Percentiles rank a stretch among this genome's conserved stretches.
Evolutionary conservation across 2,329 filamentous ascomycete genomes (phyloP).

Genomic region (Colletotrichum shisoi): DNA sequence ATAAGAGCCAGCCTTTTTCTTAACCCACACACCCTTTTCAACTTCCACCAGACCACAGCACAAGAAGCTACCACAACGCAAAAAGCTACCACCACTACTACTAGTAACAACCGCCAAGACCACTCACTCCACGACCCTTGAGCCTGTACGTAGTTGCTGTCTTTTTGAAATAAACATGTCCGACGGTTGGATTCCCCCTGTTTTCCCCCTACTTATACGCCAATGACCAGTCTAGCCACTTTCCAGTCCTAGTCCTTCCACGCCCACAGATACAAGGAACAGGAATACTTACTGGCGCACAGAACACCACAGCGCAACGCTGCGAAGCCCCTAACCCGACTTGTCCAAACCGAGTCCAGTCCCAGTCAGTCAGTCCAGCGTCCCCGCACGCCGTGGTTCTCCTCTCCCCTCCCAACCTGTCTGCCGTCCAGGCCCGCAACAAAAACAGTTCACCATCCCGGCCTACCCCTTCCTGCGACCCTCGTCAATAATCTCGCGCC

Average conservation of each 20-base stretch:
- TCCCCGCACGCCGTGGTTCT: background rate
- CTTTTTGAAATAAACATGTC: conserved; percentile 26
- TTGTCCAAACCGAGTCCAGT: background rate
- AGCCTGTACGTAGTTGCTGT: background rate
- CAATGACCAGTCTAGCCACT: conserved; percentile 12
- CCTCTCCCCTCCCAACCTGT: conserved; percentile 11
- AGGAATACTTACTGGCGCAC: background rate
- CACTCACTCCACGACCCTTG: background rate
- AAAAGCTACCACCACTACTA: conserved; percentile 9
- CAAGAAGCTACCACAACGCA: too few species aligned
- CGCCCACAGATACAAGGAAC: conserved; percentile 5
- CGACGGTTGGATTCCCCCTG: conserved; percentile 9
- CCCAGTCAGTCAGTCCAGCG: too few species aligned
- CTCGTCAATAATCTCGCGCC: conserved; percentile 31
- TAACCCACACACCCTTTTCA: too few species aligned
- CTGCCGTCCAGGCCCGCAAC: conserved; percentile 24
- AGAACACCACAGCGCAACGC: background rate
- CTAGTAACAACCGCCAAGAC: background rate
- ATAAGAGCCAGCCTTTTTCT: too few species aligned
- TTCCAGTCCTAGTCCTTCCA: conserved; percentile 2
- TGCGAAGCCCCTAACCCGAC: conserved; percentile 9
- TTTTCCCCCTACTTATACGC: conserved; percentile 7
- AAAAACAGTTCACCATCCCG: conserved; percentile 36
- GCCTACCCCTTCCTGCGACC: conserved; percentile 30
- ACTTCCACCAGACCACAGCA: too few species aligned